Evolutionary conservation across 169 alveolate genomes (phyloP).

Genomic region (Plasmodium coatneyi): DNA sequence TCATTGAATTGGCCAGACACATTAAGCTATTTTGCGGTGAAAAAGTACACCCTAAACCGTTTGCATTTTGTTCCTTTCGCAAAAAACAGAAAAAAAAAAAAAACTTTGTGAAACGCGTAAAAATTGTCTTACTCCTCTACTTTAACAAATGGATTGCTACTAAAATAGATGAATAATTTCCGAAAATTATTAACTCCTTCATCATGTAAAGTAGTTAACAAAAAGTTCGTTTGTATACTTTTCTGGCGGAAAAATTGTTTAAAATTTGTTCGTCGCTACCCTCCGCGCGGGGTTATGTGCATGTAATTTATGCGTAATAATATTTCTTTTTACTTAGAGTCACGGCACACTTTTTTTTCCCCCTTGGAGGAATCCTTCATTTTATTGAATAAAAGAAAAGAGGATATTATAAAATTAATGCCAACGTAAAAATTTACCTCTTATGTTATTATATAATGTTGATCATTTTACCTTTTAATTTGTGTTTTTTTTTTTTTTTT

Average conservation of each 20-base stretch:
- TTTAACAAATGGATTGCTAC: not conserved
- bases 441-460: not conserved
- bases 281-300: not conserved
- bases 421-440: not conserved
- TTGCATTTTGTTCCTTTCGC: not conserved
- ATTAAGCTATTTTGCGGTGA: not conserved
- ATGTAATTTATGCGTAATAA: not conserved
- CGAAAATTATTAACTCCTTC: not conserved
- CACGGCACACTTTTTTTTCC: not conserved
- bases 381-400: not conserved
- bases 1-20: not conserved
- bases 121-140: not conserved
- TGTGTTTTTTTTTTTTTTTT: not conserved
- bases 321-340: not conserved
- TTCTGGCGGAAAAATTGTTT: not conserved
- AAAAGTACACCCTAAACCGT: not conserved
- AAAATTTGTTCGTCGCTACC: not conserved
- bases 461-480: not conserved
- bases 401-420: not conserved
- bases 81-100: not conserved
- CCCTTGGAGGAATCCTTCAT: not conserved
- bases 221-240: not conserved
- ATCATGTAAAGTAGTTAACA: not conserved
- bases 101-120: not conserved
- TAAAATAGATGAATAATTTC: not conserved